phyloP scores from a whole-genome alignment of 805 yeast species.

The Myxozyma neglecta region DNA sequence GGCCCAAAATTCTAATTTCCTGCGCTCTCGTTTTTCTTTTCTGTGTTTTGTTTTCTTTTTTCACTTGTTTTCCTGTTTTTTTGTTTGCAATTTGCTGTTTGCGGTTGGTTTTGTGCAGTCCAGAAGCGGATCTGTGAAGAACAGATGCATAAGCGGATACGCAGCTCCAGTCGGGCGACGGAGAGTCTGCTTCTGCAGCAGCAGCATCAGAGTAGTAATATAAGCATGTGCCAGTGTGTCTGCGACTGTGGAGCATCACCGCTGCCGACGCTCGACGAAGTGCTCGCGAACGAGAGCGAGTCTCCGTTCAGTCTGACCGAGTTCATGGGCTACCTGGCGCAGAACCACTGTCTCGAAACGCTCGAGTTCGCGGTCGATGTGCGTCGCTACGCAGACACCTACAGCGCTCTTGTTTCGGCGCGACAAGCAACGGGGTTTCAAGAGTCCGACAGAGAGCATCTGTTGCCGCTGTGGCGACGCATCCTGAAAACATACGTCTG shows the following conservation, averaged over 20 bases:
- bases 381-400: constrained; percentile 31
- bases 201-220: neutral
- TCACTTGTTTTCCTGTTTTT: neutral
- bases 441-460: constrained; percentile 15
- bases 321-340: constrained; percentile 37
- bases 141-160: neutral
- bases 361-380: constrained; percentile 40
- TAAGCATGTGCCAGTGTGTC: neutral
- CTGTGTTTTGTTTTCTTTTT: neutral
- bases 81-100: neutral
- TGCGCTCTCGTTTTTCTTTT: no score
- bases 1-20: neutral
- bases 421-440: neutral
- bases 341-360: constrained; percentile 39
- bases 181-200: neutral
- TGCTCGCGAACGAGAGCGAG: constrained; percentile 32
- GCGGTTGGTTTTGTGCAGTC: no score
- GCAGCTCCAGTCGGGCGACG: neutral
- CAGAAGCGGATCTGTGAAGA: no score
- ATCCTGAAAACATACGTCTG: constrained; percentile 36
- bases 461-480: constrained; percentile 34
- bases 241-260: neutral
- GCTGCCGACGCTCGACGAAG: constrained; percentile 38
- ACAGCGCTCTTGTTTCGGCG: neutral
- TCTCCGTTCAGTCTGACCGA: constrained; percentile 37